Evolutionary conservation across 1,284 basidiomycete species (phyloP), one percentile per base, ranked within the genome.

Genomic region (Tilletiaria anomala): DNA sequence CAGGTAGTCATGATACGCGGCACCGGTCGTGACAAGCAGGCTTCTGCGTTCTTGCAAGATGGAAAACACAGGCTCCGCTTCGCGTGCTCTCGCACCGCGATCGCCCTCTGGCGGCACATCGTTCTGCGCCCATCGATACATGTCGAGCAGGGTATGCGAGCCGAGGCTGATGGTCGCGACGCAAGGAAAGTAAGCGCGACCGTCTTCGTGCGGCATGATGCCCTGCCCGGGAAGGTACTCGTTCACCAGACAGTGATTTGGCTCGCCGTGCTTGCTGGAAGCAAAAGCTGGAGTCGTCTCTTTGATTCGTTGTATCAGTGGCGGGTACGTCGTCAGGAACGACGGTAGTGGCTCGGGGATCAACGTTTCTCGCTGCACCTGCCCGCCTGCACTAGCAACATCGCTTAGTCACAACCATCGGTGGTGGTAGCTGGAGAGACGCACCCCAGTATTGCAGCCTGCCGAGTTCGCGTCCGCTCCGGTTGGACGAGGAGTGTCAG

Each of bases 141-240:
- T 80, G 67, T 91, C 78, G 56, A 94, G 81, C 35, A 87, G 71
- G 1, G 82, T 73, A 67, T 87, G 81, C 0, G 83, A 82, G 21
- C 81, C 82, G 40, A 94, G 71, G 10, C 86, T 88, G 43, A 94
- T 71, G 8, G 88, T 94, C 1, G 85, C 82, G 0, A 94, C 88
- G 5, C 82, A 78, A 0, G 87, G 83, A 55, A 79, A 73, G 69
- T 93, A 94, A 3, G 82, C 78, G 0, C 82, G 79, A 0, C 89
- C 88, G 63, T 94, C 89, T 69, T 93, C 80, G 58, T 93, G 89
- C 1, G 87, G 85, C 48, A 64, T 51, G 47, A 96, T 96, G 16
- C 89, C 89, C 70, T 94, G 86, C 1, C 83, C 83, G 5, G 85
- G 75, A 19, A 76, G 71, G 64, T 94, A 94, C 47, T 69, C 56